Conservation (phyloP, 306 rosid species). For the Vachellia collinsii region DNA sequence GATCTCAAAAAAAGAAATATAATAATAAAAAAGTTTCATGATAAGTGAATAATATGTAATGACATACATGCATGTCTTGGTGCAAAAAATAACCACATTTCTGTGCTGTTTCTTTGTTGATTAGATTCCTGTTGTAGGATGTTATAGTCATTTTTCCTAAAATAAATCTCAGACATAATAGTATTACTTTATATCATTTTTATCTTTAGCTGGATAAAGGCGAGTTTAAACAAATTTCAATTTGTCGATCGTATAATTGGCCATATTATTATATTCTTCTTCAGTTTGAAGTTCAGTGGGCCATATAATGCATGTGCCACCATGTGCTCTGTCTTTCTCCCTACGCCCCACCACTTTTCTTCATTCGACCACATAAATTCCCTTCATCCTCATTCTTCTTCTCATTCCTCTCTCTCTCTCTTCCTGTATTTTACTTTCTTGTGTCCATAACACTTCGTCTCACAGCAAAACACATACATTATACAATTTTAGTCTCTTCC, state of each 20-base stretch:
- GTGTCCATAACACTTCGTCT: slow-evolving; percentile 48
- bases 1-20: no score
- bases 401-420: slow-evolving; percentile 30
- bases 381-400: slow-evolving; percentile 52
- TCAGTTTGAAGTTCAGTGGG: slow-evolving; percentile 66
- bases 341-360: slow-evolving; percentile 62
- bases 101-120: no score
- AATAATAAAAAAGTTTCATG: no score
- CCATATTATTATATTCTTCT: not conserved
- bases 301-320: slow-evolving; percentile 85
- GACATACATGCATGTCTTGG: no score
- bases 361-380: slow-evolving; percentile 72
- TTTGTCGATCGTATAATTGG: not conserved
- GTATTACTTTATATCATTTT: not conserved
- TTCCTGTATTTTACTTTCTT: not conserved
- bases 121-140: no score
- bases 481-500: not conserved
- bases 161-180: not conserved
- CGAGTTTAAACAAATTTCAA: not conserved
- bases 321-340: slow-evolving; percentile 96
- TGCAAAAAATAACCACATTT: no score
- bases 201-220: not conserved
- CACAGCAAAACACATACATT: slow-evolving; percentile 33
- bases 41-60: no score
- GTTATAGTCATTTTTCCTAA: no score